phyloP scores from a whole-genome alignment of 768 basidiomycete species.

The Lentinula lateritia region DNA sequence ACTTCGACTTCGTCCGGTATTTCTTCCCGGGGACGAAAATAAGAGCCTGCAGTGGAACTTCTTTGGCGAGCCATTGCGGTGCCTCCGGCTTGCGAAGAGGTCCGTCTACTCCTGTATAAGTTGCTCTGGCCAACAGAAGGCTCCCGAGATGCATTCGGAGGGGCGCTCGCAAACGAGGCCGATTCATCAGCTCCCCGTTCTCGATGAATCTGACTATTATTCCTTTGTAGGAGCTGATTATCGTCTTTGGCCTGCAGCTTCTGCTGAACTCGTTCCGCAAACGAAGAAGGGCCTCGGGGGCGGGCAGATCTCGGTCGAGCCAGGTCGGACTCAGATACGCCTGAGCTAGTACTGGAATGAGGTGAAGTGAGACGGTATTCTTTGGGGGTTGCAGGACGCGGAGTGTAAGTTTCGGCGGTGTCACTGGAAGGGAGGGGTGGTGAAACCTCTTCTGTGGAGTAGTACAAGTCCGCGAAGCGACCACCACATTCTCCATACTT shows the following conservation, averaged over 20 bases:
- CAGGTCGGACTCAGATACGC: not conserved
- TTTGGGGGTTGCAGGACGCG: conserved; percentile 11
- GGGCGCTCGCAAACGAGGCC: not conserved
- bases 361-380: conserved; percentile 14
- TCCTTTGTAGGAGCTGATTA: not conserved
- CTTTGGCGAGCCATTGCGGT: not conserved
- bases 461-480: conserved; percentile 36
- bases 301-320: conserved; percentile 15
- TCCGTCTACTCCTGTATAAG: not conserved
- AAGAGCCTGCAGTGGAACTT: conserved; percentile 9
- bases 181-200: not conserved
- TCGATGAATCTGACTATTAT: not conserved
- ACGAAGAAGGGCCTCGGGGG: conserved; percentile 27
- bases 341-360: conserved; percentile 9
- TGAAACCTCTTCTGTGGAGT: conserved; percentile 19
- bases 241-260: conserved; percentile 23
- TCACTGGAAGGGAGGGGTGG: not conserved
- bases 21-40: conserved; percentile 10
- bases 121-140: not conserved
- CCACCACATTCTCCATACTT: conserved; percentile 20
- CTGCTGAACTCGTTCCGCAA: conserved; percentile 38
- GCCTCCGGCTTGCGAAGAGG: not conserved
- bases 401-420: conserved; percentile 11
- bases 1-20: conserved; percentile 10
- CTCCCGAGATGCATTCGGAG: not conserved